A percentile compares a stretch with the other conserved stretches of the same genome.
Evolutionary conservation across 2,329 filamentous ascomycete species (phyloP).

Genomic region (Claviceps cyperi): DNA sequence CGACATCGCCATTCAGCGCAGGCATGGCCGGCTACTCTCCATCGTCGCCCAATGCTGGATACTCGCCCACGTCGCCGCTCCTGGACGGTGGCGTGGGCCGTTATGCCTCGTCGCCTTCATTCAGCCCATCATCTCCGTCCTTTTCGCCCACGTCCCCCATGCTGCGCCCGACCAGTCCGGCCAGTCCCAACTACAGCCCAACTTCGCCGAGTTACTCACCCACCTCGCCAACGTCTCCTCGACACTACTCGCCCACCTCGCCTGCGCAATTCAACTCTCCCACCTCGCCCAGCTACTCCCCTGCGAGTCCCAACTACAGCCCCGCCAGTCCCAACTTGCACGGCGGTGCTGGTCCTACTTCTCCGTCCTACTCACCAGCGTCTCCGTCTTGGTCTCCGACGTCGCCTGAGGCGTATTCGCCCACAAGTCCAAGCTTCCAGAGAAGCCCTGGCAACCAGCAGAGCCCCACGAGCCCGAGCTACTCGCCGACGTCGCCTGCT

Average conservation of each 20-base stretch:
- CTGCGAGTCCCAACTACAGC: conserved; percentile 57
- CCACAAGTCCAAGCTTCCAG: conserved; percentile 47
- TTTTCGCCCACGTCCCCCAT: conserved; percentile 49
- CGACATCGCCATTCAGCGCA: conserved; percentile 48
- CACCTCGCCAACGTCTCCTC: conserved; percentile 41
- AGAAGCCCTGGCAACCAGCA: conserved; percentile 37
- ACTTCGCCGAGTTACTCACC: conserved; percentile 53
- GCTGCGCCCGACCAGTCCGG: conserved; percentile 38
- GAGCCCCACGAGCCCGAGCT: conserved; percentile 55
- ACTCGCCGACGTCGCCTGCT: conserved; percentile 47
- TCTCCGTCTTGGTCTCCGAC: conserved; percentile 70
- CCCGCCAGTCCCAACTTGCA: conserved; percentile 47
- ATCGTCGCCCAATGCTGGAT: conserved; percentile 56
- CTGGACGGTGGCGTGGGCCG: conserved; percentile 37
- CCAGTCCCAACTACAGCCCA: conserved; percentile 48
- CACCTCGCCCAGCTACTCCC: conserved; percentile 59
- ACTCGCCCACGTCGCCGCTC: conserved; percentile 64
- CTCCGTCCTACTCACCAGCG: conserved; percentile 52
- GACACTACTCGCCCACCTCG: conserved; percentile 54
- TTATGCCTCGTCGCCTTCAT: conserved; percentile 45
- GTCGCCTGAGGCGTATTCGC: conserved; percentile 49
- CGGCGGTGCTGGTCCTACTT: conserved; percentile 27
- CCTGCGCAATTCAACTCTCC: conserved; percentile 60
- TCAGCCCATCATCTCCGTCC: conserved; percentile 48
- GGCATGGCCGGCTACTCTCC: conserved; percentile 54